Evolutionary conservation across 2,329 filamentous ascomycete genomes (phyloP), one percentile per base, ranked within the genome.

Genomic region (Alternaria brassicae): DNA sequence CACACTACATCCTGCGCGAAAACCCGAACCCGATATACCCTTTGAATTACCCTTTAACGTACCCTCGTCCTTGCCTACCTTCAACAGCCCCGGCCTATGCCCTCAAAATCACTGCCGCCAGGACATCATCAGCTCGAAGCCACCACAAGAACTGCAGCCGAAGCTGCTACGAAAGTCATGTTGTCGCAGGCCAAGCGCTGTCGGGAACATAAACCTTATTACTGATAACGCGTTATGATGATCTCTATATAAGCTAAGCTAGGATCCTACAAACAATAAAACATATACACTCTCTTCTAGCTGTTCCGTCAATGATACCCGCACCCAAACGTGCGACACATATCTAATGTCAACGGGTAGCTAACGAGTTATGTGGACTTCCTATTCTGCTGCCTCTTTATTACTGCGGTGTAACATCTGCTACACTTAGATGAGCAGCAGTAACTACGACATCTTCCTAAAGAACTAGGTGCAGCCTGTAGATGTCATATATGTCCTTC

Each of bases 61-160:
- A 45, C 42, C 23, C 15, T 45, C 23, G 23, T 45, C 23, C 25
- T 45, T 45, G 23, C 3, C 25, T 45, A 45, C 2, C n/a, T 45
- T 45, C 23, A 45, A 45, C 15, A 30, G 42, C 42, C 23, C 42
- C 23, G 23, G 27, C 42, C 27, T 45, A 45, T 45, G 23, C 42
- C 7, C 4, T 45, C 23, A 13, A 45, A 45, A 45, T 45, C 15
- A 45, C 41, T 45, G 13, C 42, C 25, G 25, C 42, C 27, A 15
- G 42, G n/a, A 45, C 25, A 45, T 45, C 25, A 45, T 45, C 25
- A 45, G 42, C 42, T 30, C 25, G 25, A 45, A 45, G 42, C n/a
- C 15, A 45, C 42, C 12, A 45, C 25, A 30, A 45, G n/a, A 30
- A 45, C 42, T 45, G 25, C 25, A 45, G 42, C 42, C 25, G 25